These are phyloP conservation scores for Tuber aestivum DNA, from an alignment of 495 filamentous ascomycete genomes.

Conservation along the genomic window DNA sequence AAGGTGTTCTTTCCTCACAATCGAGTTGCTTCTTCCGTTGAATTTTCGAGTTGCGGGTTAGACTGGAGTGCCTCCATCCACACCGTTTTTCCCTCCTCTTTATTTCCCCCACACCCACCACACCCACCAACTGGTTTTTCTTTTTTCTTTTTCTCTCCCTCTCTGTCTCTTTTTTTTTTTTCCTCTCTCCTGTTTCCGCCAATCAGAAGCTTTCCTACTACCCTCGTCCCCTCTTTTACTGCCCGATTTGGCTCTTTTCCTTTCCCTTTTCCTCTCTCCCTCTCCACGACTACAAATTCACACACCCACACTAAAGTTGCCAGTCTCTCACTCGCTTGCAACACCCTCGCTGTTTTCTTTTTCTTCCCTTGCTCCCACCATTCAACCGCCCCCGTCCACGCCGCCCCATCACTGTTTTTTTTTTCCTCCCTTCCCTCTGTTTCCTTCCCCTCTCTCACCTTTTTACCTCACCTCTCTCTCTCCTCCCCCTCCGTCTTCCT, in stretches of 20 bases:
- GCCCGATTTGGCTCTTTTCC: not conserved
- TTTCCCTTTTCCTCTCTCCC: not conserved
- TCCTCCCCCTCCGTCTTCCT: constrained; percentile 12
- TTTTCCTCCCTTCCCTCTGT: constrained; percentile 23
- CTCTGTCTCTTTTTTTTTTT: not conserved
- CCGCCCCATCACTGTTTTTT: constrained; percentile 3
- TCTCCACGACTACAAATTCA: not conserved
- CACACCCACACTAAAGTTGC: constrained; percentile 1
- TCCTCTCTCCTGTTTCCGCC: not conserved
- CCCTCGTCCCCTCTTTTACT: not conserved
- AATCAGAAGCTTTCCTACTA: not conserved
- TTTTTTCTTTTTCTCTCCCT: too few relatives aligned
- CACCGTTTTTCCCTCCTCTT: not conserved
- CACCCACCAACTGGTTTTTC: not conserved
- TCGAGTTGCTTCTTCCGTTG: not conserved
- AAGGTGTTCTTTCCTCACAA: not conserved
- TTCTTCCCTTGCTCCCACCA: not conserved
- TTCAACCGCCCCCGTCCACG: constrained; percentile 2
- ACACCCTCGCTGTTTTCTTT: not conserved
- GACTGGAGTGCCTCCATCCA: not conserved
- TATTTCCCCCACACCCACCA: not conserved
- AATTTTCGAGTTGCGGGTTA: not conserved
- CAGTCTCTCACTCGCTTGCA: constrained; percentile 3
- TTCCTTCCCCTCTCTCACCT: constrained; percentile 24
- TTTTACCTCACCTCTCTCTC: constrained; percentile 15